phyloP scores from a whole-genome alignment of 176 grass and related monocot genomes.

The Miscanthus lutarioriparius region DNA sequence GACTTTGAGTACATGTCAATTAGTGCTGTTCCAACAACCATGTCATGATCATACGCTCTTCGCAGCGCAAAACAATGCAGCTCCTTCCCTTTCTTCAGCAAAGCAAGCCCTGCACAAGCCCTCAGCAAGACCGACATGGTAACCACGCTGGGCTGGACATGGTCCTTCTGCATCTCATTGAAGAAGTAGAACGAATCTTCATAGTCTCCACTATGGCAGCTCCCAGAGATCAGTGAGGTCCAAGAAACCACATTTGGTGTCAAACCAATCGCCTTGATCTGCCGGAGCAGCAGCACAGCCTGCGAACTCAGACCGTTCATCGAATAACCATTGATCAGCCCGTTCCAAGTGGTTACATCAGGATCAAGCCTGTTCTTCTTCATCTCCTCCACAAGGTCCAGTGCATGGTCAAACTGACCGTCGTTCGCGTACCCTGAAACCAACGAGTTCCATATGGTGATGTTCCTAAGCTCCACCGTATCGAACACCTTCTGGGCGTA shows the following conservation, averaged over 20 bases:
- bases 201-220: conserved; percentile 64
- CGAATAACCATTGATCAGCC: conserved; percentile 72
- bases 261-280: conserved; percentile 59
- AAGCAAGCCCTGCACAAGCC: conserved; percentile 54
- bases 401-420: conserved; percentile 43
- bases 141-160: conserved; percentile 53
- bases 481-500: conserved; percentile 62
- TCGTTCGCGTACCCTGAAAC: conserved; percentile 58
- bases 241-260: conserved; percentile 69
- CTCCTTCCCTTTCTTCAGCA: conserved; percentile 76
- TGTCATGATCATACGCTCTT: conserved; percentile 48
- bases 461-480: conserved; percentile 42
- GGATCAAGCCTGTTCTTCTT: conserved; percentile 58
- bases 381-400: conserved; percentile 67
- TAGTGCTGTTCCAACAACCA: conserved; percentile 55
- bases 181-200: conserved; percentile 59
- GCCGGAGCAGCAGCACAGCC: conserved; percentile 60
- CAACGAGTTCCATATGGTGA: conserved; percentile 79
- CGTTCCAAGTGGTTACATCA: conserved; percentile 83
- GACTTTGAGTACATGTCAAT: conserved; percentile 79
- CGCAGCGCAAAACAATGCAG: conserved; percentile 61
- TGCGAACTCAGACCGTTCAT: conserved; percentile 59
- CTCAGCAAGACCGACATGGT: conserved; percentile 59
- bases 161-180: conserved; percentile 65
- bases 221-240: conserved; percentile 70